These are phyloP conservation scores for Dipteronia sinensis DNA, from an alignment of 345 rosid genomes.

Conservation along the genomic window DNA sequence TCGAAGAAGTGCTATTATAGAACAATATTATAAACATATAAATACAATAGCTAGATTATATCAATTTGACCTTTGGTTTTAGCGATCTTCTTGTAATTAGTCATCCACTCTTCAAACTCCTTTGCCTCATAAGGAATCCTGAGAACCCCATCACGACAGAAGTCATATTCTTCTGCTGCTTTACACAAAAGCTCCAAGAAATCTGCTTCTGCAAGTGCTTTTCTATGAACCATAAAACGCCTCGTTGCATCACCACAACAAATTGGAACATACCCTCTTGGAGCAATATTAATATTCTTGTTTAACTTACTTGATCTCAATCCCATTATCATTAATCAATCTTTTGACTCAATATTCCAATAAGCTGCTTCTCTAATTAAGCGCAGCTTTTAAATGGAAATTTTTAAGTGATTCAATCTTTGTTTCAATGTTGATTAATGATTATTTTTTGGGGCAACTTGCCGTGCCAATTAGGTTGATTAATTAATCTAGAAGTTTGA, in stretches of 20 bases:
- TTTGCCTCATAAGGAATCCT: constrained; percentile 37
- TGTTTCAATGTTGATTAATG: neutral
- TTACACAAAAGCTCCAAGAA: constrained; percentile 35
- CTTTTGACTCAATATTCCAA: too few species aligned
- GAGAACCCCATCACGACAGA: constrained; percentile 33
- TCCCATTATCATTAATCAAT: neutral
- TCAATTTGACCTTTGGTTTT: constrained; percentile 19
- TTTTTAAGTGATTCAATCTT: too few species aligned
- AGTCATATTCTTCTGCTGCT: constrained; percentile 49
- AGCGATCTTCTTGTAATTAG: neutral
- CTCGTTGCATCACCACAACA: constrained; percentile 26
- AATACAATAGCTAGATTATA: constrained; percentile 2
- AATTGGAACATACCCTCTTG: constrained; percentile 42
- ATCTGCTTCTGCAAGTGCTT: constrained; percentile 30
- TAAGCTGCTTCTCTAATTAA: neutral
- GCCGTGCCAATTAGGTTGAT: constrained; percentile 21
- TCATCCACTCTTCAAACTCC: constrained; percentile 43
- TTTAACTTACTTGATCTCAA: constrained; percentile 25
- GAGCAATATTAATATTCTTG: constrained; percentile 1
- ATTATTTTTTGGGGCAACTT: neutral
- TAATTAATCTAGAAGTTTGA: neutral
- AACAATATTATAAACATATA: neutral
- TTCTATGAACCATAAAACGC: constrained; percentile 34
- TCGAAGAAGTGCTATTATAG: too few species aligned
- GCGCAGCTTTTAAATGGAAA: neutral